Evolutionary conservation across 768 basidiomycete genomes (phyloP).

Genomic region (Pulveroboletus sp.): DNA sequence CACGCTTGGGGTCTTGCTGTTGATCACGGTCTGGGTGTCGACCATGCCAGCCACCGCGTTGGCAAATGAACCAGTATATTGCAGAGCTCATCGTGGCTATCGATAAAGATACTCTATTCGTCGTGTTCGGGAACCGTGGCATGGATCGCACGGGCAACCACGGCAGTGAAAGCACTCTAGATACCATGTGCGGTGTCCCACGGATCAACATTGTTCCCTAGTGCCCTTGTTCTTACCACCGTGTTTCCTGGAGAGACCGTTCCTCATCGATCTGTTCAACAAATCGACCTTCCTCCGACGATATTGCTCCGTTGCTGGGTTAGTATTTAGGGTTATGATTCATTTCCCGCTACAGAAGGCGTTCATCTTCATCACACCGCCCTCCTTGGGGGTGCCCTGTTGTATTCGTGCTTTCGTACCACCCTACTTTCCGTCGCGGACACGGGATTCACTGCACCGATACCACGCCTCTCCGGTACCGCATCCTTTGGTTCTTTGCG

Average conservation of each 20-base stretch:
- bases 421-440: conserved; percentile 31
- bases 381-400: conserved; percentile 46
- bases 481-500: conserved; percentile 69
- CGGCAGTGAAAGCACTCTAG: conserved; percentile 83
- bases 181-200: conserved; percentile 64
- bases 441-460: conserved; percentile 64
- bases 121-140: conserved; percentile 94
- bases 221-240: conserved; percentile 48
- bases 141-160: conserved; percentile 96
- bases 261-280: conserved; percentile 68
- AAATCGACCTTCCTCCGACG: conserved; percentile 91
- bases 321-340: conserved; percentile 35
- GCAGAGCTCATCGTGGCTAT: conserved; percentile 64
- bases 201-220: conserved; percentile 37
- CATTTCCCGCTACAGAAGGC: conserved; percentile 38
- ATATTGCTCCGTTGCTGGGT: conserved; percentile 58
- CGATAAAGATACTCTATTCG: conserved; percentile 85
- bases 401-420: conserved; percentile 43
- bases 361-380: conserved; percentile 48
- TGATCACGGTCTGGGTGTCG: conserved; percentile 92
- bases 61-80: conserved; percentile 92
- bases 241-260: conserved; percentile 56
- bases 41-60: conserved; percentile 93
- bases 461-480: conserved; percentile 60
- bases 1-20: conserved; percentile 81